Base-by-base conservation (phyloP, 2,329 filamentous ascomycete species). In the Aspergillus pseudotamarii region DNA sequence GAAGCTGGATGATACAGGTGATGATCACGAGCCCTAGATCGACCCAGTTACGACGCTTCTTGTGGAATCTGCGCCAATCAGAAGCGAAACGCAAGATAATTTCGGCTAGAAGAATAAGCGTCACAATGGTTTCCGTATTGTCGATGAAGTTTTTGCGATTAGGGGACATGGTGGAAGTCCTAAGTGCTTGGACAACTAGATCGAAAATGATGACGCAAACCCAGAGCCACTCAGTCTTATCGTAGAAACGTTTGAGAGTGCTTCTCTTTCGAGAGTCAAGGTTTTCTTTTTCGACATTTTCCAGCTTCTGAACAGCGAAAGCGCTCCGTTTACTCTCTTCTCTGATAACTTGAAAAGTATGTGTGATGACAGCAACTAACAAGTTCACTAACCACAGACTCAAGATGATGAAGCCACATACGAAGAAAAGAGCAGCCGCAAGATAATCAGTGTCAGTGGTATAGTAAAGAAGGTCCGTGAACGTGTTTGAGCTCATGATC, bases 401-500 rank as follows among this genome's bases (percentile, higher is more conserved):
- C 84, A 99, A 87, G 67, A 99, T 92, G 72, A 99, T 89, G 74
- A 97, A 94, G 1, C 84, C 88, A 61, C 82, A 81, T 46, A 86
- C 86, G 66, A 88, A 90, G 76, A 88, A 99, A 3, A 98, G 81
- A 1, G 94, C 92, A 4, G 93, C 89, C 19, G 92, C 86, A 8
- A 96, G 85, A 72, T 96, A 98, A 76, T 99, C 95, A 30, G 92
- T 96, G 72, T 96, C 89, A 59, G 91, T 93, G 5, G 94, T 93
- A 71, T 93, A 91, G 78, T 99, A 99, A 83, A 99, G 93, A 59
- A 98, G 81, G 77, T 98, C 93, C 1, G 93, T 91, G 78, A 96
- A 99, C 0, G 95, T 99, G 76, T 99, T 99, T 56, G 93, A 94
- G 72, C 93, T 97, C 92, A 99, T 99, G 74, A 99, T 90, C 58